A percentile compares a stretch with the other conserved stretches of the same genome.
phyloP scores from a whole-genome alignment of 202 grass and related monocot species.

The Eragrostis tef region DNA sequence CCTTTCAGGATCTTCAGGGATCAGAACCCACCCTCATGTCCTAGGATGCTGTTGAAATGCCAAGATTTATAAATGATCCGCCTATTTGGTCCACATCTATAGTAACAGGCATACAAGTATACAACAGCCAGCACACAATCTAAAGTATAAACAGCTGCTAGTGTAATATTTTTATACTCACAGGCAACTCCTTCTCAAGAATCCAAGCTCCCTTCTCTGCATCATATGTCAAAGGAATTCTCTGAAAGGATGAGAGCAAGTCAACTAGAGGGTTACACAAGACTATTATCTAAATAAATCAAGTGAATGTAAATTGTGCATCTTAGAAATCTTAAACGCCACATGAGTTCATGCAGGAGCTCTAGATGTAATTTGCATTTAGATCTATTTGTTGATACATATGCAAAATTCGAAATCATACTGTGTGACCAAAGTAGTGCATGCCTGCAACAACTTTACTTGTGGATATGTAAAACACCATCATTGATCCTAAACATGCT shows the following conservation, averaged over 20 bases:
- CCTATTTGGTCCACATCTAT: background rate
- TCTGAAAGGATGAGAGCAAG: conserved; percentile 49
- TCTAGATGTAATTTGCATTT: background rate
- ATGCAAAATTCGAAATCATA: background rate
- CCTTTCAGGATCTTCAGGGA: background rate
- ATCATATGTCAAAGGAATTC: conserved; percentile 68
- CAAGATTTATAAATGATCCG: background rate
- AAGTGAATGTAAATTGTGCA: background rate
- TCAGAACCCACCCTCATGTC: background rate
- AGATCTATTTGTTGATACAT: background rate
- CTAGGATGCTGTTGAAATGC: background rate
- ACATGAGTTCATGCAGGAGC: background rate
- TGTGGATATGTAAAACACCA: background rate
- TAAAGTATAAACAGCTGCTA: background rate
- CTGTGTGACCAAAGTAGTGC: background rate
- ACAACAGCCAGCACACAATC: background rate
- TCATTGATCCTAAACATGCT: background rate
- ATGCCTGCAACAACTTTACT: background rate
- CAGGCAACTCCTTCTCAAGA: conserved; percentile 81
- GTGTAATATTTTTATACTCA: conserved; percentile 52
- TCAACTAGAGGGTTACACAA: conserved; percentile 3
- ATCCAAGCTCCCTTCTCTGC: conserved; percentile 70
- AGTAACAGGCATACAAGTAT: background rate
- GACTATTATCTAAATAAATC: background rate
- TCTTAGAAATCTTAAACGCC: background rate